These are phyloP conservation scores for Aethionema arabicum DNA, from an alignment of 345 rosid genomes.

Conservation along the genomic window DNA sequence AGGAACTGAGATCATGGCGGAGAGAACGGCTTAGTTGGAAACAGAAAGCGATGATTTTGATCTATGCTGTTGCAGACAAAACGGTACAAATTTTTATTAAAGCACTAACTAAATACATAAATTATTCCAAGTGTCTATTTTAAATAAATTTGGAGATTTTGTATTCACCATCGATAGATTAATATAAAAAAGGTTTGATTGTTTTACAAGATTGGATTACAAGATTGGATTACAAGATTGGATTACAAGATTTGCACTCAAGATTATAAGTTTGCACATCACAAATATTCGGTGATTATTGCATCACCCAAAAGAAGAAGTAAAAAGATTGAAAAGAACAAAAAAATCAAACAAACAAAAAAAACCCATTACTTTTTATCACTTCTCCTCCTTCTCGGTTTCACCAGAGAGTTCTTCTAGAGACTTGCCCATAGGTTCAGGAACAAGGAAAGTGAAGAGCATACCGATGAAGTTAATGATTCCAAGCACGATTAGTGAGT, in stretches of 20 bases:
- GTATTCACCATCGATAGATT: no score
- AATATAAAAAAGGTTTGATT: not conserved
- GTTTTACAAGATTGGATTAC: slow-evolving; percentile 21
- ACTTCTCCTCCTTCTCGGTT: slow-evolving; percentile 33
- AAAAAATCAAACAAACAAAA: not conserved
- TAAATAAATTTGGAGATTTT: no score
- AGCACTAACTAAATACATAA: no score
- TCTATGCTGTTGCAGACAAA: no score
- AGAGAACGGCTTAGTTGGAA: no score
- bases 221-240: slow-evolving; percentile 29
- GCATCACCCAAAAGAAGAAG: slow-evolving; percentile 17
- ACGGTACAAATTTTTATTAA: no score
- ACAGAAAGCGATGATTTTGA: no score
- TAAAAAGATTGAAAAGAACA: not conserved
- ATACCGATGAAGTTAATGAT: slow-evolving; percentile 44
- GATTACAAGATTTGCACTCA: slow-evolving; percentile 29
- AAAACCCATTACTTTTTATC: not conserved
- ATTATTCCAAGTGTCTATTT: no score
- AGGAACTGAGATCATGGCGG: no score
- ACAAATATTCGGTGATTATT: not conserved
- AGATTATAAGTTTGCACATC: slow-evolving; percentile 11
- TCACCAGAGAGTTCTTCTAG: slow-evolving; percentile 63
- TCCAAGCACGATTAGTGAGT: slow-evolving; percentile 45
- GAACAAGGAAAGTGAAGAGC: slow-evolving; percentile 50
- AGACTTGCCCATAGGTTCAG: slow-evolving; percentile 57